A percentile compares a stretch with the other conserved stretches of the same genome.
Evolutionary conservation across 2,329 filamentous ascomycete genomes (phyloP).

Genomic region (Magnaporthiopsis poae): DNA sequence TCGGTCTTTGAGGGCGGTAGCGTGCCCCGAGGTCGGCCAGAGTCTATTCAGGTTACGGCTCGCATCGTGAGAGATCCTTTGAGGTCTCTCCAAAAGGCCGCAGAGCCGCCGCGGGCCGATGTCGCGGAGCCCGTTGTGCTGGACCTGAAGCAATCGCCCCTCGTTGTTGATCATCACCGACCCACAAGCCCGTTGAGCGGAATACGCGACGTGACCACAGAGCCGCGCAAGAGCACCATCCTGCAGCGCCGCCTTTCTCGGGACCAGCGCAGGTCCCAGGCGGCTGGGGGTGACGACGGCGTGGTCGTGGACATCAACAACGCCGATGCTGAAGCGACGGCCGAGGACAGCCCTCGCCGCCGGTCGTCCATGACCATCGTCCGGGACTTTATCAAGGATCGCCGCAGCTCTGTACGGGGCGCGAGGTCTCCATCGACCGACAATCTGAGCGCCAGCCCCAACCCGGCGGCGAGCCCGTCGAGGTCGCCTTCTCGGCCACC

Average conservation of each 20-base stretch:
- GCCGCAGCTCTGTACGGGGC: slow-evolving; percentile 38
- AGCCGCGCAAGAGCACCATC: slow-evolving; percentile 29
- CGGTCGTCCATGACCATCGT: slow-evolving; percentile 52
- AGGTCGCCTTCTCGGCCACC: slow-evolving; percentile 39
- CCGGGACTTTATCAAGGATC: slow-evolving; percentile 52
- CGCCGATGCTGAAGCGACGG: neutral
- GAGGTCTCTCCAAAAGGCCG: slow-evolving; percentile 29
- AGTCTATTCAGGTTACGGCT: slow-evolving; percentile 81
- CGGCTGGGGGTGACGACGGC: slow-evolving; percentile 22
- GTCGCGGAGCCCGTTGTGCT: slow-evolving; percentile 35
- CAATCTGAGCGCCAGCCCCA: slow-evolving; percentile 18
- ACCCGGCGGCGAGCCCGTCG: slow-evolving; percentile 16
- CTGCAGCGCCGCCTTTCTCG: slow-evolving; percentile 39
- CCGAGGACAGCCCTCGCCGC: slow-evolving; percentile 24
- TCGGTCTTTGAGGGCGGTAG: slow-evolving; percentile 44
- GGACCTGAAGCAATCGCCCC: slow-evolving; percentile 49
- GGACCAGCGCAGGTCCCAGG: slow-evolving; percentile 27
- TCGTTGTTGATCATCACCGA: slow-evolving; percentile 48
- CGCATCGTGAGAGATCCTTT: slow-evolving; percentile 63
- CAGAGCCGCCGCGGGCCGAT: slow-evolving; percentile 30
- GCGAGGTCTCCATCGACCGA: slow-evolving; percentile 37
- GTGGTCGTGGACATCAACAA: slow-evolving; percentile 19
- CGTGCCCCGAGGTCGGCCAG: slow-evolving; percentile 42
- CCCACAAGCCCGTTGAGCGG: slow-evolving; percentile 14
- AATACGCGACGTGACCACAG: neutral